Evolutionary conservation across 768 basidiomycete genomes (phyloP), one percentile per base, ranked within the genome.

Genomic region (Termitomyces sp.): DNA sequence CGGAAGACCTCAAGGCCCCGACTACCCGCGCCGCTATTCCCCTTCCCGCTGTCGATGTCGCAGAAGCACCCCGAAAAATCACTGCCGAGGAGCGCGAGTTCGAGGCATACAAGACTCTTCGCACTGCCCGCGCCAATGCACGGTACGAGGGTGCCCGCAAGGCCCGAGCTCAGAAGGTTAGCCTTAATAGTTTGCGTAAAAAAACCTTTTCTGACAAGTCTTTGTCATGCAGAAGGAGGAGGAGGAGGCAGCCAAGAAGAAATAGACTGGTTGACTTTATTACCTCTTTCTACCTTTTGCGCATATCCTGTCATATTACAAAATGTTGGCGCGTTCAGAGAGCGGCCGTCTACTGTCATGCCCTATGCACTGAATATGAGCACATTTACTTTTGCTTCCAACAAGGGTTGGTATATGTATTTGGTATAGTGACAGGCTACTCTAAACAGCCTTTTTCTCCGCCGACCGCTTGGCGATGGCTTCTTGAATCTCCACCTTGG

Each of bases 161-260:
- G 78, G 78, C 85, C 63, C 88, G 93, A 63, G 85, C 86, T 65
- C 85, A 86, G 69, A 94, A 95, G 89, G 91, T 87, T 68, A 60
- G 87, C 76, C 37, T 58, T 39, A 18, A 18, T 39, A 3, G 36
- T 18, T 34, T 31, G 61, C 24, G 37, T 41, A 18, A 13, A 6
- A 18, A 13, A 6, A 11, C 3, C 37, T 36, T 52, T 30, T 55
- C 68, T 69, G 4, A 73, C 65, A 39, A 37, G 34, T 18, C 27
- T 22, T 27, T 30, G 56, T 27, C 58, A 49, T 67, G 59, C 68
- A 92, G 91, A 91, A 88, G 72, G 91, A 91, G 66, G 93, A 93
- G 72, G 93, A 95, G 82, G 93, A 94, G 72, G 91, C 89, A 58
- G 84, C 81, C 72, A 93, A 94, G 83, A 93, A 93, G 80, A 93